These are phyloP conservation scores for Pleodorina starrii DNA, from an alignment of 139 green algal species.

Conservation along the genomic window DNA sequence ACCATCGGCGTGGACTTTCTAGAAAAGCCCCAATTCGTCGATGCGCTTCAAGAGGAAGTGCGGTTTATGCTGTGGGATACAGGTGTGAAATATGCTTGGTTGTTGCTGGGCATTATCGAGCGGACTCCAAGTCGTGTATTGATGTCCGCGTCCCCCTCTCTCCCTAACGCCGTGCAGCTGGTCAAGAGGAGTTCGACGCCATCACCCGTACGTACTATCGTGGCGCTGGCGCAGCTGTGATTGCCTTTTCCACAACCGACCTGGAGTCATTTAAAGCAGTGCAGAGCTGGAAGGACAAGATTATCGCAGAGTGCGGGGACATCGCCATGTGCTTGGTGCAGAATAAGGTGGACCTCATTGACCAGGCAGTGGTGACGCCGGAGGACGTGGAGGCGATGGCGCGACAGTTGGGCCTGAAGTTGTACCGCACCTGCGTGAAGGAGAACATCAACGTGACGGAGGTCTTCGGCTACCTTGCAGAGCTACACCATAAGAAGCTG, in stretches of 20 bases:
- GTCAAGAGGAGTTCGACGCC: slow-evolving; percentile 87
- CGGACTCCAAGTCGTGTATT: too few relatives aligned
- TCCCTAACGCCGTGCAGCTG: slow-evolving; percentile 57
- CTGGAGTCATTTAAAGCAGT: slow-evolving; percentile 80
- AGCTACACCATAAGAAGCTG: slow-evolving; percentile 68
- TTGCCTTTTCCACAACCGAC: slow-evolving; percentile 85
- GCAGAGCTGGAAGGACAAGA: slow-evolving; percentile 73
- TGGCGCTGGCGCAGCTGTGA: slow-evolving; percentile 74
- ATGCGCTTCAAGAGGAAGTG: slow-evolving; percentile 77
- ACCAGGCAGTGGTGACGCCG: slow-evolving; percentile 65
- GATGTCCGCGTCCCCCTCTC: background rate
- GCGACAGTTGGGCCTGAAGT: slow-evolving; percentile 70
- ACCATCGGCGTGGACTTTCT: slow-evolving; percentile 91
- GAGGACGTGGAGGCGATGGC: slow-evolving; percentile 79
- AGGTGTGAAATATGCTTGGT: slow-evolving; percentile 37
- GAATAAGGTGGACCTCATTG: slow-evolving; percentile 84
- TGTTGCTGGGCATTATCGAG: too few relatives aligned
- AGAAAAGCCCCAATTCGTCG: slow-evolving; percentile 79
- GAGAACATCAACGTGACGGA: slow-evolving; percentile 85
- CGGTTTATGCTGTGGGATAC: slow-evolving; percentile 88
- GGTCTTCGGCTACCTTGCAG: slow-evolving; percentile 76
- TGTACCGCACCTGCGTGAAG: slow-evolving; percentile 85
- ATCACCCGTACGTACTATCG: slow-evolving; percentile 85
- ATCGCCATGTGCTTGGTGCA: slow-evolving; percentile 83
- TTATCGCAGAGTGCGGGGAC: slow-evolving; percentile 74